A percentile compares a stretch with the other conserved stretches of the same genome.
These are phyloP conservation scores for Linum trigynum DNA, from an alignment of 345 rosid genomes.

Conservation along the genomic window DNA sequence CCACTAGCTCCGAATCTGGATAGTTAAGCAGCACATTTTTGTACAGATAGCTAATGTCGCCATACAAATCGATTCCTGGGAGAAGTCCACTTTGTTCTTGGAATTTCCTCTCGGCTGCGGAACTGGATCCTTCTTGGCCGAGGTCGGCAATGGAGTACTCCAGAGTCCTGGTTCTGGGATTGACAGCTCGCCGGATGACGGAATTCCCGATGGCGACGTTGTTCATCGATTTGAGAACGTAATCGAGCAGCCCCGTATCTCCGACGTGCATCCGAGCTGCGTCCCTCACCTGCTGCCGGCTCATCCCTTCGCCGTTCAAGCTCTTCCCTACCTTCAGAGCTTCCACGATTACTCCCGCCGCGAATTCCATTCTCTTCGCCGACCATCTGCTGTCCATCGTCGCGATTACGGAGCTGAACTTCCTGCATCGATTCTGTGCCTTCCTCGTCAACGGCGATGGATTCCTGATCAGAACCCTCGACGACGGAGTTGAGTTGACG, in stretches of 20 bases:
- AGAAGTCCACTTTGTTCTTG: background rate
- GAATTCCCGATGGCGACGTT: conserved; percentile 54
- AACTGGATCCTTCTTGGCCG: background rate
- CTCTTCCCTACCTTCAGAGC: conserved; percentile 48
- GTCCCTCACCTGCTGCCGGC: conserved; percentile 80
- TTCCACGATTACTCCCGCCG: conserved; percentile 69
- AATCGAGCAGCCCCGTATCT: conserved; percentile 80
- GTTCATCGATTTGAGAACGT: conserved; percentile 72
- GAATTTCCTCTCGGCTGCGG: no score
- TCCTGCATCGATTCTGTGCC: conserved; percentile 26
- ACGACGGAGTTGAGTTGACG: conserved; percentile 14
- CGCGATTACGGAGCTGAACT: conserved; percentile 36
- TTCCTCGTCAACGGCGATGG: conserved; percentile 23
- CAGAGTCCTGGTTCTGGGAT: conserved; percentile 48
- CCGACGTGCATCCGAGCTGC: conserved; percentile 86
- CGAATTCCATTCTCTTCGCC: conserved; percentile 56
- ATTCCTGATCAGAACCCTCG: conserved; percentile 15
- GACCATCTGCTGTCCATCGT: conserved; percentile 79
- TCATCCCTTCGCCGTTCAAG: conserved; percentile 46
- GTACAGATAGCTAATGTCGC: conserved; percentile 47
- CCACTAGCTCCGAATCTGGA: conserved; percentile 41
- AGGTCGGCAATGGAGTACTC: conserved; percentile 65
- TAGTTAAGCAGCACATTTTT: conserved; percentile 42
- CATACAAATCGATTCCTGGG: conserved; percentile 43
- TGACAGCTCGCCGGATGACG: conserved; percentile 48